Conservation (phyloP, 768 basidiomycete genomes). For the Hortiboletus flavorubellus region DNA sequence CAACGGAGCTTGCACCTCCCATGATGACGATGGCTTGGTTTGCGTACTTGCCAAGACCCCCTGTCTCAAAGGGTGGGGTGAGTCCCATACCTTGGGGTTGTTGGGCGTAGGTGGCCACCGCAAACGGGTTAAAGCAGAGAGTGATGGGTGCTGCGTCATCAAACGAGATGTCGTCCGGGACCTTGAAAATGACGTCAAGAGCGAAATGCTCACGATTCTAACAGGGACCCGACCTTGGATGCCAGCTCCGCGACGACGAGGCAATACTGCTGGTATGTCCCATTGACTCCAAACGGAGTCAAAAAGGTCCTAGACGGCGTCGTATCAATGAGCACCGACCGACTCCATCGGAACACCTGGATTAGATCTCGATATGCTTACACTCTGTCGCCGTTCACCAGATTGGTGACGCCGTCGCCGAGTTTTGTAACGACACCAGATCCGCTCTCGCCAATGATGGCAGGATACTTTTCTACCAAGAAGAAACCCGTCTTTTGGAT, state of each 20-base stretch:
- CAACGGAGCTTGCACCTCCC: constrained; percentile 38
- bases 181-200: constrained; percentile 7
- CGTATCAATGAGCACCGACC: not conserved
- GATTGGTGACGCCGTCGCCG: constrained; percentile 33
- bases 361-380: constrained; percentile 11
- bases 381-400: constrained; percentile 37
- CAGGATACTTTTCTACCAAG: constrained; percentile 35
- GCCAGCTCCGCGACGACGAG: constrained; percentile 19
- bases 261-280: constrained; percentile 24
- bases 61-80: constrained; percentile 25
- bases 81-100: constrained; percentile 25
- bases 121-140: constrained; percentile 31
- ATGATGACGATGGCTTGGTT: constrained; percentile 32
- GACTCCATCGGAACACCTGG: not conserved
- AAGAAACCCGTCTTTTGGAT: constrained; percentile 6
- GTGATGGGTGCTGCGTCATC: constrained; percentile 37
- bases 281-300: not conserved
- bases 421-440: constrained; percentile 38
- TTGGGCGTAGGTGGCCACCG: constrained; percentile 32
- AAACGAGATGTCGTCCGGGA: constrained; percentile 34
- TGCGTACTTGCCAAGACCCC: constrained; percentile 29
- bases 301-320: constrained; percentile 3
- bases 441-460: constrained; percentile 35
- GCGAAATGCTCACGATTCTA: not conserved
- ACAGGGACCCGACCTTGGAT: constrained; percentile 11